Conservation (phyloP, 768 basidiomycete genomes). For the Favolaschia claudopus region DNA sequence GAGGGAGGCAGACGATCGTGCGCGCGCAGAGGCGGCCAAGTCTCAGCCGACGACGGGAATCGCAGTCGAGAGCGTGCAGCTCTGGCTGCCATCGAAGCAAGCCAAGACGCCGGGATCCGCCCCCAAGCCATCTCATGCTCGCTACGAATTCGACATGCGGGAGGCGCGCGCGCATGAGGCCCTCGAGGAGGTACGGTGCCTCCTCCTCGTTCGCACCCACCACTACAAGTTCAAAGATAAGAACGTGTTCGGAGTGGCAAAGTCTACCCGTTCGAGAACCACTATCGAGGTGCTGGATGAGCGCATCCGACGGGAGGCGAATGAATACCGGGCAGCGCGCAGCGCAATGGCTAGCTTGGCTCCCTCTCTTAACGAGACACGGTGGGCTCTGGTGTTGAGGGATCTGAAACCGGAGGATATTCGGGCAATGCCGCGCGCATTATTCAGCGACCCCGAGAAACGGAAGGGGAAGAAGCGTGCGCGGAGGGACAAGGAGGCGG, state of each 20-base stretch:
- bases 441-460: not conserved
- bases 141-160: conserved; percentile 31
- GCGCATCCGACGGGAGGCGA: conserved; percentile 19
- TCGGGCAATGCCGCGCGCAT: conserved; percentile 22
- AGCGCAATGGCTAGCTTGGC: conserved; percentile 17
- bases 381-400: conserved; percentile 21
- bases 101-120: not conserved
- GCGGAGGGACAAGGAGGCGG: not conserved
- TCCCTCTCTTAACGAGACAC: not conserved
- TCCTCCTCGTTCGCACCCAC: conserved; percentile 30
- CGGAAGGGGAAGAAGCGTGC: not conserved
- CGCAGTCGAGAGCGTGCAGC: not conserved
- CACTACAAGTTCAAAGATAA: conserved; percentile 30
- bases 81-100: conserved; percentile 34
- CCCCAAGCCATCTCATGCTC: conserved; percentile 10
- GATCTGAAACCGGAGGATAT: conserved; percentile 22
- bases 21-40: not conserved
- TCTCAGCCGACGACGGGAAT: not conserved
- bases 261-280: conserved; percentile 31
- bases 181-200: conserved; percentile 27
- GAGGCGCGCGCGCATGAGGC: conserved; percentile 33
- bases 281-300: conserved; percentile 23
- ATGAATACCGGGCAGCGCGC: conserved; percentile 26
- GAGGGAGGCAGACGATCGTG: not conserved
- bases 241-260: conserved; percentile 25